Base-by-base conservation (phyloP, 2,329 filamentous ascomycete species). In the Ophiostoma quercus region DNA sequence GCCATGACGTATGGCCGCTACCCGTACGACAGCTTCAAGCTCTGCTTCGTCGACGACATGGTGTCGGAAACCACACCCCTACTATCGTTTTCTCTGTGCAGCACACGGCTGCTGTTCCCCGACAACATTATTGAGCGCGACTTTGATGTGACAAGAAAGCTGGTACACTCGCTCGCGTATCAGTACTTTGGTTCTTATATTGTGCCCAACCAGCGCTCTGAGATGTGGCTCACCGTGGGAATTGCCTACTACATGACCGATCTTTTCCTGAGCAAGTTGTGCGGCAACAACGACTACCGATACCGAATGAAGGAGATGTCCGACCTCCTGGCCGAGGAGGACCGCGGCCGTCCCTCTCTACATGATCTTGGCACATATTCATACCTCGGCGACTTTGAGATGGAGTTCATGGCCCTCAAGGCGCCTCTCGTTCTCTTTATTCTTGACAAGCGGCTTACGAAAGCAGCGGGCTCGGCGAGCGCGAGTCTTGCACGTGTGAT, bases 131-230 rank as follows among this genome's bases (percentile, higher is more conserved):
- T 96, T 74, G 94, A 99, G 75, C 89, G 89, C 0, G 88, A 97
- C 75, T 88, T 95, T 74, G 88, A 92, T 39, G 90, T 91, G 12
- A 96, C 92, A 3, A 87, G 93, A 72, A 88, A 87, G 69, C 82
- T 99, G 25, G 90, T 96, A 9, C 90, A 95, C 77, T 89, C 93
- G 0, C 83, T 98, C 66, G 92, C 95, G 12, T 92, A 89, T 71
- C 95, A 99, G 78, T 99, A 94, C 91, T 92, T 95, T 73, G 95
- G 95, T 19, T 90, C 99, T 73, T 94, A 94, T 76, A 91, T 99
- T 74, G 90, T 96, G 66, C 90, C 95, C 0, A 92, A 93, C 76
- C 88, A 90, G 57, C 87, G 89, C 22, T 84, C 85, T 68, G 95
- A 99, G 78, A 87, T 89, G 69, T 99, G 95, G 95, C 88, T 96